Evolutionary conservation across 1,139 yeast species (phyloP), one percentile per base, ranked within the genome.

Genomic region (Pichia sp.): DNA sequence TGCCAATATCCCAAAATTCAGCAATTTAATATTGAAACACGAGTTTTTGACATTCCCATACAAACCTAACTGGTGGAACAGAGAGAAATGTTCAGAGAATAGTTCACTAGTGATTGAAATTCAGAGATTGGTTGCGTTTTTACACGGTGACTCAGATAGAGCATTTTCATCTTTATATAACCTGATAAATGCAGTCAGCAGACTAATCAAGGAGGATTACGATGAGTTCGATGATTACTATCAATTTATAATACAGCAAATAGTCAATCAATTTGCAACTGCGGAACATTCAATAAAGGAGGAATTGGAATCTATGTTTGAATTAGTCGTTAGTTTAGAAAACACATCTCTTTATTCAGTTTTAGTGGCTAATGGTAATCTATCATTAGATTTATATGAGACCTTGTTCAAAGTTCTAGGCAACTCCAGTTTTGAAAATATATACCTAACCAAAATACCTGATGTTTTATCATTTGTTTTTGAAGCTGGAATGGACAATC

Each of bases 21-120:
- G 70, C 23, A 61, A 62, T 35, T 55, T 63, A 0, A 52, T 73
- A 2, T 54, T 68, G 39, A 53, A 58, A 3, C 65, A 62, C 36
- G 60, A 64, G n/a, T 64, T 62, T 37, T 48, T 53, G 1, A 62
- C 64, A 11, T 65, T 71, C 44, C 73, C 72, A 0, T 71, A 57
- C 46, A 58, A 65, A 6, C 60, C 64, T 3, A 56, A 60, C 38
- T 73, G 79, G 79, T 73, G 72, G 69, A 65, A 57, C 40, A 68
- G 69, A 4, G 67, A 64, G 4, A 48, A 56, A 39, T 57, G 62
- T 42, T 35, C 54, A 4, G 44, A 52, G 3, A 44, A 49, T 32
- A 48, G 53, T 3, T 36, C 40, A 9, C 47, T 55, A 4, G 33
- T 54, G 2, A 53, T 52, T 36, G 79, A 73, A 52, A 50, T 66